phyloP scores from a whole-genome alignment of 1,284 basidiomycete species.

The Microbotryum scabiosae region DNA sequence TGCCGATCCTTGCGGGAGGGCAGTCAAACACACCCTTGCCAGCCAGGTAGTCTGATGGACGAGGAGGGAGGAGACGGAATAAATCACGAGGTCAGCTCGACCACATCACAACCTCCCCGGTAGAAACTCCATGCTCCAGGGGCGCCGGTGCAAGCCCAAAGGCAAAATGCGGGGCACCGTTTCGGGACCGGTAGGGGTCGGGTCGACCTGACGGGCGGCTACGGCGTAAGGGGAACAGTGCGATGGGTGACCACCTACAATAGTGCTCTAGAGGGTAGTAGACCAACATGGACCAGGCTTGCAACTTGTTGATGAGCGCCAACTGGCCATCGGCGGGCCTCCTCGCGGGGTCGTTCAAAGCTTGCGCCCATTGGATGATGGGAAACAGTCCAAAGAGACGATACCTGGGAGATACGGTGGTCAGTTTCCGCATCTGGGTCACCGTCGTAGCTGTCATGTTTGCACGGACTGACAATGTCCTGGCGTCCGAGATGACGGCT shows the following conservation, averaged over 20 bases:
- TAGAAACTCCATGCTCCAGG: too few relatives aligned
- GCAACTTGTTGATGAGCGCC: constrained; percentile 57
- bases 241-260: constrained; percentile 34
- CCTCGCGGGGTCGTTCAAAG: constrained; percentile 28
- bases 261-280: constrained; percentile 75
- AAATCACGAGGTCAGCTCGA: too few relatives aligned
- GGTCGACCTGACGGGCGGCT: too few relatives aligned
- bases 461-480: constrained; percentile 21
- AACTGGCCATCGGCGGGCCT: constrained; percentile 43
- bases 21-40: constrained; percentile 52
- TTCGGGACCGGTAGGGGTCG: too few relatives aligned
- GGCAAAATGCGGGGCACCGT: too few relatives aligned
- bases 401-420: constrained; percentile 5
- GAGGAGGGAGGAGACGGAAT: too few relatives aligned
- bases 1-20: background rate
- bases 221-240: too few relatives aligned
- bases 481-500: constrained; percentile 27
- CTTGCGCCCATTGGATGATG: constrained; percentile 33
- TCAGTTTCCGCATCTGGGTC: too few relatives aligned
- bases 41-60: constrained; percentile 49
- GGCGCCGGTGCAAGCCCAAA: too few relatives aligned
- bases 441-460: too few relatives aligned
- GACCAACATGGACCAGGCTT: constrained; percentile 71
- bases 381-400: constrained; percentile 34
- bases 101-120: too few relatives aligned